phyloP scores from a whole-genome alignment of 2,329 filamentous ascomycete species.

The Trichophyton rubrum region DNA sequence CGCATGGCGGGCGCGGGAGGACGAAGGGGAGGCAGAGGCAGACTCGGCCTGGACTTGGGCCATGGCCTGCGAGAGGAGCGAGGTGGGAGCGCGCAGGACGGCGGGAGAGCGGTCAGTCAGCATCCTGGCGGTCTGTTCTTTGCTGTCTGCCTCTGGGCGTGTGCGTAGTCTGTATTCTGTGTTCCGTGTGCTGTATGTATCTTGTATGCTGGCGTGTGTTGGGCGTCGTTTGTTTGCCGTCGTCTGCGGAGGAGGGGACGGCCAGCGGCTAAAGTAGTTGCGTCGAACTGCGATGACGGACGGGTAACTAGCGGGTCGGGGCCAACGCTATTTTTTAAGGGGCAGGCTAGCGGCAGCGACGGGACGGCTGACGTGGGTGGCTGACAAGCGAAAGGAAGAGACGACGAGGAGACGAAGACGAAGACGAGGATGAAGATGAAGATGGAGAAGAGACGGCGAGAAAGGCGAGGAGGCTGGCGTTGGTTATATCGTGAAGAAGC shows the following conservation, averaged over 20 bases:
- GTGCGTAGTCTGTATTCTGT: neutral
- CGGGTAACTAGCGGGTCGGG: neutral
- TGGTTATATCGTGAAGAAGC: neutral
- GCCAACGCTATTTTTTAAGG: neutral
- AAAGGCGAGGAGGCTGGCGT: neutral
- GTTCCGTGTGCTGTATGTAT: neutral
- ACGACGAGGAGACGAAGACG: neutral
- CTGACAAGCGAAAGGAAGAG: neutral
- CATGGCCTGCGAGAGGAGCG: constrained; percentile 3
- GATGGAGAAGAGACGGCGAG: neutral
- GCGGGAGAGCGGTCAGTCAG: neutral
- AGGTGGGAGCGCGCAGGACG: neutral
- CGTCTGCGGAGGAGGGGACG: neutral
- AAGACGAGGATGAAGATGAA: neutral
- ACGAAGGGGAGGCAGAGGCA: constrained; percentile 8
- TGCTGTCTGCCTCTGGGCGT: neutral
- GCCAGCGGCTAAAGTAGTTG: neutral
- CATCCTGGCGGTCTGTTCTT: neutral
- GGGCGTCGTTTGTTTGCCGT: neutral
- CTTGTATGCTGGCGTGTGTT: neutral
- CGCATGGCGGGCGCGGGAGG: constrained; percentile 7
- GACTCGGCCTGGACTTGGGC: neutral
- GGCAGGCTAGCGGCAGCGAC: neutral
- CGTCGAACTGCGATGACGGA: too few species aligned
- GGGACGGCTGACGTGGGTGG: neutral